Percentiles rank a stretch among this genome's conserved stretches.
phyloP scores from a whole-genome alignment of 768 basidiomycete species.

The Lentinula boryana region DNA sequence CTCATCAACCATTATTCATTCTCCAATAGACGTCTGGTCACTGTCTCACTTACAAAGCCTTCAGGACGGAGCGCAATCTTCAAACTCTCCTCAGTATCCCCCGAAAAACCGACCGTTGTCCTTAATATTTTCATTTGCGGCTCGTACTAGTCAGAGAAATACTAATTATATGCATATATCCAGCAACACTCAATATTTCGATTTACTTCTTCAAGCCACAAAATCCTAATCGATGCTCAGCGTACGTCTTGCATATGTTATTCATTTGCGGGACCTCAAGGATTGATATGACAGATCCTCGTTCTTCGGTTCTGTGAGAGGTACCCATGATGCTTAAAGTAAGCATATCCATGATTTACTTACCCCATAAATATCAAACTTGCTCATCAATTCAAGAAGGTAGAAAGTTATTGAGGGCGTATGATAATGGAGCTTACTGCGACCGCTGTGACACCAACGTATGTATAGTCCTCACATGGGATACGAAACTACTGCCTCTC shows the following conservation, averaged over 20 bases:
- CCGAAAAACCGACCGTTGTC: no score
- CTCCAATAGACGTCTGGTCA: no score
- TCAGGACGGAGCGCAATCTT: no score
- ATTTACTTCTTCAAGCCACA: neutral
- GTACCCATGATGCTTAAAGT: neutral
- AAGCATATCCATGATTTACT: neutral
- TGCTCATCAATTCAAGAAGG: neutral
- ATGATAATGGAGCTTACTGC: neutral
- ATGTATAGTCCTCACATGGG: no score
- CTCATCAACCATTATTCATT: no score
- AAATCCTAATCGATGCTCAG: neutral
- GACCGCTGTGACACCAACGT: neutral
- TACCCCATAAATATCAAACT: neutral
- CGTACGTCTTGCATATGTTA: neutral
- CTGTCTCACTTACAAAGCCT: no score
- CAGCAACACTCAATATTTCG: no score
- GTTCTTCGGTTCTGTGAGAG: neutral
- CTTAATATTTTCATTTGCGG: no score
- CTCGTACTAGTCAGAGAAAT: no score
- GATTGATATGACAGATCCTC: conserved; percentile 1
- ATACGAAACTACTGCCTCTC: no score
- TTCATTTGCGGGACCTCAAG: neutral
- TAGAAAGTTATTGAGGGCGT: neutral
- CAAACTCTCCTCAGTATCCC: no score
- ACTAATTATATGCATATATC: no score